These are phyloP conservation scores for Fagus crenata DNA, from an alignment of 306 rosid genomes.

Conservation along the genomic window DNA sequence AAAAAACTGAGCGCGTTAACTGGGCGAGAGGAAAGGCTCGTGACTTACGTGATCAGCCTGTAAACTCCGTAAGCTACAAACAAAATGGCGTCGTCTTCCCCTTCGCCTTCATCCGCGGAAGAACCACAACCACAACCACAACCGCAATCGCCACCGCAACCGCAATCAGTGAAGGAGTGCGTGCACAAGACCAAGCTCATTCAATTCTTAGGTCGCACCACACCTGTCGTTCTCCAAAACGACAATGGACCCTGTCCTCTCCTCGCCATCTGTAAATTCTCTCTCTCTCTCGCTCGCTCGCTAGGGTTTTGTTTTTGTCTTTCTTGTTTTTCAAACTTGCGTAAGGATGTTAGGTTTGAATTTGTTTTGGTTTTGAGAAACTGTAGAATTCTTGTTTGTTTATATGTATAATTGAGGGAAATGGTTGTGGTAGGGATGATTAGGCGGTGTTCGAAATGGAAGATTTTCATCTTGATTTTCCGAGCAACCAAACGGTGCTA, in stretches of 20 bases:
- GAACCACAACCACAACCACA: constrained; percentile 30
- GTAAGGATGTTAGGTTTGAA: not conserved
- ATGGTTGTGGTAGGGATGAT: not conserved
- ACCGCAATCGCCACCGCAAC: constrained; percentile 9
- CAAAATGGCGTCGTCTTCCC: constrained; percentile 55
- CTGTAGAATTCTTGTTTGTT: not conserved
- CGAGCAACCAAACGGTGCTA: not conserved
- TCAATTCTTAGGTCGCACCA: constrained; percentile 85
- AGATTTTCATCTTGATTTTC: not conserved
- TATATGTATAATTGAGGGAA: not conserved
- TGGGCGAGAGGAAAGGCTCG: no score
- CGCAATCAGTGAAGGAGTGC: constrained; percentile 52
- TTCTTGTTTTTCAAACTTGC: not conserved
- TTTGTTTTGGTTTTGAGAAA: not conserved
- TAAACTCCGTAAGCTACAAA: not conserved
- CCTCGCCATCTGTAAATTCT: constrained; percentile 84
- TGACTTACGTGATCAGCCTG: no score
- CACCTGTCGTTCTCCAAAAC: constrained; percentile 90
- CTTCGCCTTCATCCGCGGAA: constrained; percentile 23
- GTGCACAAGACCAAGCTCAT: constrained; percentile 78
- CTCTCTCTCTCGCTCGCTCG: constrained; percentile 10
- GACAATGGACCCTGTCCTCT: constrained; percentile 99
- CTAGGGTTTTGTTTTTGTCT: constrained; percentile 36
- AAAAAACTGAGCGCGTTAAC: no score
- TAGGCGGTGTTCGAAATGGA: not conserved